Conservation (phyloP, 257 asterid genomes). For the Nicotiana sylvestris region DNA sequence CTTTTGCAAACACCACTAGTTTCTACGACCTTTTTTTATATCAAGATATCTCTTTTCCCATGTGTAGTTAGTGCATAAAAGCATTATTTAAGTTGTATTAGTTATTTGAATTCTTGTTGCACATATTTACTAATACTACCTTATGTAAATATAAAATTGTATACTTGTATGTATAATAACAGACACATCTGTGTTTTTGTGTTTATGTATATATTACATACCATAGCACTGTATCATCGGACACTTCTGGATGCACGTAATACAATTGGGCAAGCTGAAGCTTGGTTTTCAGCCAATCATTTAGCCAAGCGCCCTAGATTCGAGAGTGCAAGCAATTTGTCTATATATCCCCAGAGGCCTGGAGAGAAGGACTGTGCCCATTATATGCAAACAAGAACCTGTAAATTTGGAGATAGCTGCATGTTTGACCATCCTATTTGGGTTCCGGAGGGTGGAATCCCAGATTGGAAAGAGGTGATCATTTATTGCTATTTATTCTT, state of each 20-base stretch:
- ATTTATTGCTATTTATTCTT: conserved; percentile 35
- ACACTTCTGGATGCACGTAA: conserved; percentile 73
- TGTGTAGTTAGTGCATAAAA: neutral
- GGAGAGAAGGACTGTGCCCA: conserved; percentile 99
- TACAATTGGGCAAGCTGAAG: conserved; percentile 89
- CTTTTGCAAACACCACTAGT: neutral
- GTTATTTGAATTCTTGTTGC: neutral
- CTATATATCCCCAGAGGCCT: conserved; percentile 97
- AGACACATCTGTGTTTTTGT: conserved; percentile 36
- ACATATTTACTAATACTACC: neutral
- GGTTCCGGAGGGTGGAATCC: conserved; percentile 99
- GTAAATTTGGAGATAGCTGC: conserved; percentile 99
- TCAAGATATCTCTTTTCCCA: neutral
- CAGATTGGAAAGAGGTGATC: conserved; percentile 99
- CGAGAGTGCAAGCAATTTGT: conserved; percentile 89
- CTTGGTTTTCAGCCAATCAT: conserved; percentile 86
- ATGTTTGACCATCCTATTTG: conserved; percentile 99
- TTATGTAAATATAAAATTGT: conserved; percentile 22
- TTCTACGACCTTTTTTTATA: neutral
- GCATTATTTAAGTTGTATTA: conserved; percentile 3
- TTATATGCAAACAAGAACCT: conserved; percentile 99
- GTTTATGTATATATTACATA: conserved; percentile 64
- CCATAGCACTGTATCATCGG: conserved; percentile 88
- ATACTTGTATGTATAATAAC: conserved; percentile 29
- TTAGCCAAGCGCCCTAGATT: conserved; percentile 95